phyloP scores from a whole-genome alignment of 805 yeast genomes.

The Ogataea neopini region DNA sequence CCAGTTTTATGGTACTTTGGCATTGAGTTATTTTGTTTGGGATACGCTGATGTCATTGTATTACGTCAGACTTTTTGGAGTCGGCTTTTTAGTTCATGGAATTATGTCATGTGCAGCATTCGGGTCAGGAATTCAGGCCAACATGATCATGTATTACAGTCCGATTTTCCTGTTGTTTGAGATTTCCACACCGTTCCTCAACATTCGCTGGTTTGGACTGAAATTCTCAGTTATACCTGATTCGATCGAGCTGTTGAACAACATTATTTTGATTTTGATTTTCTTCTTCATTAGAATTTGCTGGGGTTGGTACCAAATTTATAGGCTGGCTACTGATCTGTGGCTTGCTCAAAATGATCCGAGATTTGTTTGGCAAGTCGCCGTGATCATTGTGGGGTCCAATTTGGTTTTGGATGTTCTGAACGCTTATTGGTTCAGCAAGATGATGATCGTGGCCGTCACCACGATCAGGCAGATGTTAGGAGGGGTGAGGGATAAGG shows the following conservation, averaged over 20 bases:
- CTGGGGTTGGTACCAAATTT: constrained; percentile 43
- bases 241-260: constrained; percentile 34
- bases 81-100: constrained; percentile 40
- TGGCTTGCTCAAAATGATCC: constrained; percentile 29
- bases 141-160: constrained; percentile 37
- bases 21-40: constrained; percentile 39
- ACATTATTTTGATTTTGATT: constrained; percentile 34
- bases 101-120: constrained; percentile 37
- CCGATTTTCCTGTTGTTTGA: constrained; percentile 39
- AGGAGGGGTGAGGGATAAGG: constrained; percentile 23
- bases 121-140: constrained; percentile 23
- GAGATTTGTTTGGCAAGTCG: constrained; percentile 29
- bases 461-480: constrained; percentile 37
- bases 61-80: constrained; percentile 33
- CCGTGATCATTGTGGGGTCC: constrained; percentile 31
- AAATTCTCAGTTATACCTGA: constrained; percentile 33
- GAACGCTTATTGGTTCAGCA: constrained; percentile 39
- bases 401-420: constrained; percentile 37
- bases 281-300: constrained; percentile 38
- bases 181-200: constrained; percentile 39
- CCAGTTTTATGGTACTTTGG: constrained; percentile 31
- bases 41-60: constrained; percentile 33
- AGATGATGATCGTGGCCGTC: constrained; percentile 39
- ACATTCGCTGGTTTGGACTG: constrained; percentile 40
- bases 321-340: constrained; percentile 30